phyloP scores from a whole-genome alignment of 2,329 filamentous ascomycete species.

The Aspergillus sp. region DNA sequence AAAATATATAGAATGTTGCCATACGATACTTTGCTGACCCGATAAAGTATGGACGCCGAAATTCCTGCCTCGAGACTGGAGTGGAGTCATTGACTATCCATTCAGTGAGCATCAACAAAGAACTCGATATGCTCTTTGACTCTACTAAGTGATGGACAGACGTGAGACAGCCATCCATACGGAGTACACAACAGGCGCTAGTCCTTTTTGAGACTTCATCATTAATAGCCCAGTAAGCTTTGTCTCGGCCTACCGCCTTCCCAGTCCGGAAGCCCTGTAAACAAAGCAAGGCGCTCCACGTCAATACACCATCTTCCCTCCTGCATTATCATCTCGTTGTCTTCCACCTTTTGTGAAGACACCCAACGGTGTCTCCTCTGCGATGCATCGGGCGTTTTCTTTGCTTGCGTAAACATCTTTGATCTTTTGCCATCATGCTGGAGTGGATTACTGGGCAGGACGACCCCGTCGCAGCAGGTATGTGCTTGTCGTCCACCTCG shows the following conservation, averaged over 20 bases:
- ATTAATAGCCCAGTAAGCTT: no score
- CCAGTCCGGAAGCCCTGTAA: slow-evolving; percentile 23
- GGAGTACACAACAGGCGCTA: no score
- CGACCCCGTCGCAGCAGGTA: slow-evolving; percentile 26
- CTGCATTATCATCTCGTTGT: slow-evolving; percentile 5
- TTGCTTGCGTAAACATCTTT: slow-evolving; percentile 12
- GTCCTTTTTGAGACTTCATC: no score
- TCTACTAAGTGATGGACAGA: no score
- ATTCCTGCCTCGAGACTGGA: no score
- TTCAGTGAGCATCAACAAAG: no score
- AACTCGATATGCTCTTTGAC: no score
- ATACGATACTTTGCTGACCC: no score
- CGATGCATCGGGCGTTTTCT: slow-evolving; percentile 15
- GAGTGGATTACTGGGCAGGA: slow-evolving; percentile 35
- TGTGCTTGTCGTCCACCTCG: slow-evolving; percentile 18
- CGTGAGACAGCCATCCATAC: no score
- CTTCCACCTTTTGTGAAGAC: not conserved
- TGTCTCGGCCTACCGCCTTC: not conserved
- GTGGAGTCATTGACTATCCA: no score
- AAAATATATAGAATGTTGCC: no score
- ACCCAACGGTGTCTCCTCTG: slow-evolving; percentile 17
- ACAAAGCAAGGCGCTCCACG: slow-evolving; percentile 33
- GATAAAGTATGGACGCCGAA: no score
- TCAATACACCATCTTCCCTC: slow-evolving; percentile 18
- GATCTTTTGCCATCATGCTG: slow-evolving; percentile 26